Evolutionary conservation across 176 grass and related monocot genomes (phyloP).

Genomic region (Hordeum marinum): DNA sequence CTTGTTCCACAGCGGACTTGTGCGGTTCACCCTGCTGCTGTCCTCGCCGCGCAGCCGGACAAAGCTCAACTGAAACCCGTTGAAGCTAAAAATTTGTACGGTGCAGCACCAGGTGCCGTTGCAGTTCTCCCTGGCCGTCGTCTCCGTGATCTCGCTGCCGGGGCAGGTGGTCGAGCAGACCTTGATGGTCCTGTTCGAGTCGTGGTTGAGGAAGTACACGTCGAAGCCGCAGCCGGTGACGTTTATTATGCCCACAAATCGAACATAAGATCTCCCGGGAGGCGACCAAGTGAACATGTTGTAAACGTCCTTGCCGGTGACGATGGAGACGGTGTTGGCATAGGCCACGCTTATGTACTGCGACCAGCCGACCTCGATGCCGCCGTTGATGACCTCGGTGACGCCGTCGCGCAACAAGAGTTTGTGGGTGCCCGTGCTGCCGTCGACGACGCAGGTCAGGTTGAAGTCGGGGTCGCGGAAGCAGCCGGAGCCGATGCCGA

Average conservation of each 20-base stretch:
- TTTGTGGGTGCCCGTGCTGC: not conserved
- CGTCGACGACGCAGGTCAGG: slow-evolving; percentile 24
- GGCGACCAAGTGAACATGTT: not conserved
- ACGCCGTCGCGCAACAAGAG: slow-evolving; percentile 9
- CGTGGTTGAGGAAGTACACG: not conserved
- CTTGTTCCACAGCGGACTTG: not conserved
- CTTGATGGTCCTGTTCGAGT: not conserved
- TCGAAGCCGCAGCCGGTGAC: slow-evolving; percentile 6
- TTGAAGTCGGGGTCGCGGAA: slow-evolving; percentile 16
- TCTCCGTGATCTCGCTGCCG: not conserved
- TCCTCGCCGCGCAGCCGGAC: not conserved
- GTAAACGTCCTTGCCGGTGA: not conserved
- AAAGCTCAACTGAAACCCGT: not conserved
- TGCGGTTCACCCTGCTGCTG: not conserved
- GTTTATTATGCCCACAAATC: accelerated
- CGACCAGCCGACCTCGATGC: not conserved
- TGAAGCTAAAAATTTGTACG: accelerated
- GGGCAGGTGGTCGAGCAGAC: not conserved
- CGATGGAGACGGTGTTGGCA: accelerated
- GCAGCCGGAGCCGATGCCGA: slow-evolving; percentile 26
- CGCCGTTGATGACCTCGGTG: not conserved
- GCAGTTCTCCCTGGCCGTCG: not conserved
- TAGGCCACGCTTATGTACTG: accelerated
- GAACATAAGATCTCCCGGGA: not conserved
- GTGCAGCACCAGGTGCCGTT: slow-evolving; percentile 5